A percentile compares a stretch with the other conserved stretches of the same genome.
These are phyloP conservation scores for Arctium lappa DNA, from an alignment of 129 eudicot genomes.

Conservation along the genomic window DNA sequence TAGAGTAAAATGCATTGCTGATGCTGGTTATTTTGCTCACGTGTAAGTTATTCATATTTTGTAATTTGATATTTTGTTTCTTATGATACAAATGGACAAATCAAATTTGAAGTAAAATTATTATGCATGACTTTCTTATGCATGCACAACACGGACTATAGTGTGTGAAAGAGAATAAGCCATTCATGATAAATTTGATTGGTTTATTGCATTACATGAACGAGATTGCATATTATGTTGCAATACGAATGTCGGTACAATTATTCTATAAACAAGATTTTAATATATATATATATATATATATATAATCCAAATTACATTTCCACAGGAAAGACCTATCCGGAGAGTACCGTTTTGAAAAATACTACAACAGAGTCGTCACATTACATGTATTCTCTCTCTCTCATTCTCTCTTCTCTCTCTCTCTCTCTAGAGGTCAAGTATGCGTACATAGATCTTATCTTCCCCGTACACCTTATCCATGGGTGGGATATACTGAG, in stretches of 20 bases:
- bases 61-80: neutral
- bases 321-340: constrained; percentile 31
- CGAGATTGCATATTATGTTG: neutral
- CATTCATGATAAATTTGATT: neutral
- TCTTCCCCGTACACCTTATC: neutral
- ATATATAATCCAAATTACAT: neutral
- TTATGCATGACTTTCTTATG: neutral
- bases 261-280: neutral
- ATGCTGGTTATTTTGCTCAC: constrained; percentile 40
- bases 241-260: neutral
- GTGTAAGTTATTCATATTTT: constrained; percentile 23
- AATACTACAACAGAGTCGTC: constrained; percentile 24
- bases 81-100: neutral
- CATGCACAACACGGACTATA: neutral
- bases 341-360: constrained; percentile 19
- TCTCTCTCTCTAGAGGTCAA: too few relatives aligned
- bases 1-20: constrained; percentile 43
- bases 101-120: neutral
- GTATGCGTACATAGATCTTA: too few relatives aligned
- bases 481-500: neutral
- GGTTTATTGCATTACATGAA: neutral
- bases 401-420: neutral
- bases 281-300: constrained; percentile 3
- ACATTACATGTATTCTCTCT: constrained; percentile 32
- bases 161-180: neutral